Evolutionary conservation across 1,139 yeast genomes (phyloP), one percentile per base, ranked within the genome.

Genomic region (Magnusiomyces suaveolens): DNA sequence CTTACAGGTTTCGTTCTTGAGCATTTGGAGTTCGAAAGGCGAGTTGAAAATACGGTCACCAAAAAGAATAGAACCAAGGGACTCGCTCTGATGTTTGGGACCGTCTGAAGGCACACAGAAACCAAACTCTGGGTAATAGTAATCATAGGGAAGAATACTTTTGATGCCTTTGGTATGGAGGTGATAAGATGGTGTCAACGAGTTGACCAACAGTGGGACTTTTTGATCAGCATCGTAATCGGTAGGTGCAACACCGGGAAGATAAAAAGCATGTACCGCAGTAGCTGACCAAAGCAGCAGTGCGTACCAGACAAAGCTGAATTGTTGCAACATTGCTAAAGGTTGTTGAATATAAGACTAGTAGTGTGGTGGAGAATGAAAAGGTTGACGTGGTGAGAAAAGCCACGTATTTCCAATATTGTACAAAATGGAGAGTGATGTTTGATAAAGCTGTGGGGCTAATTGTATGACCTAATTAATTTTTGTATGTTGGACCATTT

Each of bases 41-140:
- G 97, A 88, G 66, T 87, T 84, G 75, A 87, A 89, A 60, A 92
- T 89, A 66, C 98, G 79, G 71, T 92, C 98, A 58, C 99, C 98
- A 69, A 94, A 89, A 56, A 92, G 77, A 60, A 92, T 84, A 1
- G 97, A 84, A 6, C 99, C 99, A 53, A 92, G 76, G 14, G 95
- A 84, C 71, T 90, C 97, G 62, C 88, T 81, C 69, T 88, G 96
- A 62, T 84, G 83, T 62, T 76, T 75, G 20, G 84, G 80, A 0
- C 69, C 71, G 36, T 76, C 83, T 52, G 72, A 68, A 0, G 97
- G 98, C 57, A 69, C 67, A 71, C 98, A 92, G 69, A 90, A 87
- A 66, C 85, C 88, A 66, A 94, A 84, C 60, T 82, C 81, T 44
- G 84, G 83, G 69, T 84, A 84, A 71, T 92, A 92, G 71, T 90